These are phyloP conservation scores for Fusarium sp. DNA, from an alignment of 2,329 filamentous ascomycete species.

Conservation along the genomic window DNA sequence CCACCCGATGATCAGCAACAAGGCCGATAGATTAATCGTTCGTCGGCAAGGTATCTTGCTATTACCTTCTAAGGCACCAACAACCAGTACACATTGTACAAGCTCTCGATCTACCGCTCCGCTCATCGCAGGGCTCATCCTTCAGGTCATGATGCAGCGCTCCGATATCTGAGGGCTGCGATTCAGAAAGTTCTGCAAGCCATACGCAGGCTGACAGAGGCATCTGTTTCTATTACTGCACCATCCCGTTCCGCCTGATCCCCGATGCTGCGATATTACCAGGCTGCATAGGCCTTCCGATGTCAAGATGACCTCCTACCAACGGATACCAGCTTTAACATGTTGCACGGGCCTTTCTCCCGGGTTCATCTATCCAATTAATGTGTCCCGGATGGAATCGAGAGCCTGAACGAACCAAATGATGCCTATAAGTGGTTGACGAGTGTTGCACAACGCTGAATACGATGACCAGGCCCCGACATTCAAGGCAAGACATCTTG, in stretches of 20 bases:
- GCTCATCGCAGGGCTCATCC: slow-evolving; percentile 16
- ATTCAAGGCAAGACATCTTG: slow-evolving; percentile 20
- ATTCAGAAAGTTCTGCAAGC: slow-evolving; percentile 3
- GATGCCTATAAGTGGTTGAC: neutral
- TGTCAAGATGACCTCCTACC: slow-evolving; percentile 5
- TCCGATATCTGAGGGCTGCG: slow-evolving; percentile 8
- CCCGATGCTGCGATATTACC: slow-evolving; percentile 14
- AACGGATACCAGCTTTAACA: slow-evolving; percentile 11
- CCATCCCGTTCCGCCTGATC: slow-evolving; percentile 19
- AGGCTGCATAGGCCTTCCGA: slow-evolving; percentile 7
- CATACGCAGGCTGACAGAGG: slow-evolving; percentile 21
- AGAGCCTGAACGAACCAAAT: neutral
- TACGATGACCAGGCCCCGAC: slow-evolving; percentile 22
- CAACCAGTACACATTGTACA: neutral
- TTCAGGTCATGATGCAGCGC: slow-evolving; percentile 25
- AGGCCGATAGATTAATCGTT: slow-evolving; percentile 11
- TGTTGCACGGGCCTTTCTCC: slow-evolving; percentile 10
- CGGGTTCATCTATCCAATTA: neutral
- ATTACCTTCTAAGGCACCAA: neutral
- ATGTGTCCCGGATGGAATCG: neutral
- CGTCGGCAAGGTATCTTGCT: slow-evolving; percentile 1
- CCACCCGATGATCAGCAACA: slow-evolving; percentile 1
- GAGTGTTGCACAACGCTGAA: slow-evolving; percentile 28
- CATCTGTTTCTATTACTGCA: slow-evolving; percentile 27
- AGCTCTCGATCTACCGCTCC: neutral